Base-by-base conservation (phyloP, 2,329 filamentous ascomycete species). In the Exophiala xenobiotica region DNA sequence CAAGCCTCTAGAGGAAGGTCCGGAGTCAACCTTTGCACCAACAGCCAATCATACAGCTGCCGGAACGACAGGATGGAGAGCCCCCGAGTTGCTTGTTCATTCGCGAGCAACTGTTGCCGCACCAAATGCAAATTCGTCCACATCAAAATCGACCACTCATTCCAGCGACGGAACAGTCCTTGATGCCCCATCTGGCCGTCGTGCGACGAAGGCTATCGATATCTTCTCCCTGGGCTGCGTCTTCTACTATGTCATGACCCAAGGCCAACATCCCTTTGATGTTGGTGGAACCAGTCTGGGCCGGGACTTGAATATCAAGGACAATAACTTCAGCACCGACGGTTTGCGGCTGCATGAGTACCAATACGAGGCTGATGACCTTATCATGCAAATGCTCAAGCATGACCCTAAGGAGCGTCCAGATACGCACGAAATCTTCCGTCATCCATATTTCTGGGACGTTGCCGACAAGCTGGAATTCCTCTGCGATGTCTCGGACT, bases 211-310 rank as follows among this genome's bases (percentile, higher is more conserved):
- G 39, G 89, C 93, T 6, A 96, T 97, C 55, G 93, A 99, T 66
- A 96, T 99, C 20, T 99, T 99, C 73, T 96, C 91, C 0, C 80
- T 99, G 27, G 93, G 93, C 1, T 86, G 96, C 46, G 90, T 99
- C n/a, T 99, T 96, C 75, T 97, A 91, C 73, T 99, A 96, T 68
- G 91, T 97, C n/a, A 78, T 99, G 53, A 96, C 92, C 1, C 88
- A 90, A 56, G 93, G 93, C 12, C 82, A 80, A 1, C 93, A 99
- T 68, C 93, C 93, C 0, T 99, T 95, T 64, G 92, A 96, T 66
- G 91, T 90, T 57, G 91, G 93, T 49, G 90, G 93, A 65, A 85
- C 90, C 43, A 97, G 93, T 75, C 95, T 95, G 82, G 61, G 54
- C 24, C 84, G 93, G 46, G 93, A 99, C 70, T 88, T 95, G 63